A percentile compares a stretch with the other conserved stretches of the same genome.
phyloP scores from a whole-genome alignment of 1,139 yeast species.

The Hemisphaericaspora subhashii region DNA sequence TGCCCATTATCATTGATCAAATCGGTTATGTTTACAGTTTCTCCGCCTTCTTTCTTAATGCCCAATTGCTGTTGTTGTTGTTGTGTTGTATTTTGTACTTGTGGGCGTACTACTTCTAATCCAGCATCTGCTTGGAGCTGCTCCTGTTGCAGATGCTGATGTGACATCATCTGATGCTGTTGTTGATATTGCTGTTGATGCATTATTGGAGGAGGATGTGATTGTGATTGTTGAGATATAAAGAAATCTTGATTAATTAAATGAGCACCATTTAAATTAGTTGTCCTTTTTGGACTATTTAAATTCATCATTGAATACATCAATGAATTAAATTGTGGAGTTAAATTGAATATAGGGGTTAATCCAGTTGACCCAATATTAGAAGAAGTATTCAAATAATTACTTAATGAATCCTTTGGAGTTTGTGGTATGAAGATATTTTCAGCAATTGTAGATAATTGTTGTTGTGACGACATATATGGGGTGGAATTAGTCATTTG shows the following conservation, averaged over 20 bases:
- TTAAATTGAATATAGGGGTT: slow-evolving; percentile 41
- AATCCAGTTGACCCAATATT: slow-evolving; percentile 24
- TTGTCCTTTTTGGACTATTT: slow-evolving; percentile 35
- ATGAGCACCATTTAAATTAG: slow-evolving; percentile 26
- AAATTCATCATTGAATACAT: slow-evolving; percentile 42
- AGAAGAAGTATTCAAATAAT: slow-evolving; percentile 18
- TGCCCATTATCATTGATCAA: neutral
- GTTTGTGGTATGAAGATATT: slow-evolving; percentile 31
- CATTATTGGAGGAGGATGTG: slow-evolving; percentile 4
- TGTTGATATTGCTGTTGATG: slow-evolving; percentile 8
- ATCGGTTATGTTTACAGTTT: slow-evolving; percentile 3
- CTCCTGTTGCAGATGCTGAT: slow-evolving; percentile 5
- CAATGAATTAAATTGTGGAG: slow-evolving; percentile 46
- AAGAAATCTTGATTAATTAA: slow-evolving; percentile 35
- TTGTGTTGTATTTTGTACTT: slow-evolving; percentile 1
- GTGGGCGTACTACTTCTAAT: no score
- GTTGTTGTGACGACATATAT: slow-evolving; percentile 8
- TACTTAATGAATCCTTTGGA: slow-evolving; percentile 34
- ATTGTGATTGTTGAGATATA: slow-evolving; percentile 12
- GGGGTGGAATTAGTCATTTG: neutral
- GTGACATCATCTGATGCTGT: slow-evolving; percentile 8
- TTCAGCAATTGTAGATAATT: slow-evolving; percentile 21
- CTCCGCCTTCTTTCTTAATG: neutral
- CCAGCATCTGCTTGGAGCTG: no score
- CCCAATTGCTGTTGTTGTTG: neutral